Base-by-base conservation (phyloP, 768 basidiomycete genomes). In the Rhodocollybia butyracea region DNA sequence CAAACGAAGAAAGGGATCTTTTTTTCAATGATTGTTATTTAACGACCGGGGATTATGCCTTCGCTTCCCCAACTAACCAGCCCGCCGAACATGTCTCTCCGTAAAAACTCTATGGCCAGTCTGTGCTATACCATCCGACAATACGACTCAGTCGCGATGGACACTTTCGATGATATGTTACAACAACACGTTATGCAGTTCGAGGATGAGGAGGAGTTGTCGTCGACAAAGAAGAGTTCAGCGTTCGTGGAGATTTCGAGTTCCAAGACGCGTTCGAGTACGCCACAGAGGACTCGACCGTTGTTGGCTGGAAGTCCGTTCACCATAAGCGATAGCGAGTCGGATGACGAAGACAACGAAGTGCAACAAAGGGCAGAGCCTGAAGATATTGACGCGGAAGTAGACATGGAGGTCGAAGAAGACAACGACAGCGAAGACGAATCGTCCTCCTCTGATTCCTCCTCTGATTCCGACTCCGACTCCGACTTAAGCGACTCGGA, bases 391-490 rank as follows among this genome's bases (percentile, higher is more conserved):
- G 47, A 48, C 6, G 13, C 10, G 8, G 22, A 34, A 19, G 34
- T 22, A 17, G 34, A 50, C 19, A 34, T 15, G 6, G 48, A 50
- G n/a, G 27, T 12, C 1, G 45, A 40, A 15, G 39, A 40, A 17
- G 39, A 40, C 6, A n/a, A 7, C 6, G 7, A 40, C 17, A 6
- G 17, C 3, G 10, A 40, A 40, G 53, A 61, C 46, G 39, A 48
- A 15, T 38, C 38, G 7, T 53, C 59, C 2, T 57, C 62, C 42
- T 55, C 57, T 51, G 62, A 64, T 13, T 30, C 46, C 51, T 55
- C 51, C 26, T 58, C 61, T 22, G 62, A 63, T 34, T 62, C 60
- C 31, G 66, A 67, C 55, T 63, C 62, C 22, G 64, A 63, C 40
- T 46, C 58, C 51, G 61, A 63, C 27, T 60, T 57, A 12, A 57